These are phyloP conservation scores for Ensete glaucum DNA, from an alignment of 176 grass and related monocot genomes.

Conservation along the genomic window DNA sequence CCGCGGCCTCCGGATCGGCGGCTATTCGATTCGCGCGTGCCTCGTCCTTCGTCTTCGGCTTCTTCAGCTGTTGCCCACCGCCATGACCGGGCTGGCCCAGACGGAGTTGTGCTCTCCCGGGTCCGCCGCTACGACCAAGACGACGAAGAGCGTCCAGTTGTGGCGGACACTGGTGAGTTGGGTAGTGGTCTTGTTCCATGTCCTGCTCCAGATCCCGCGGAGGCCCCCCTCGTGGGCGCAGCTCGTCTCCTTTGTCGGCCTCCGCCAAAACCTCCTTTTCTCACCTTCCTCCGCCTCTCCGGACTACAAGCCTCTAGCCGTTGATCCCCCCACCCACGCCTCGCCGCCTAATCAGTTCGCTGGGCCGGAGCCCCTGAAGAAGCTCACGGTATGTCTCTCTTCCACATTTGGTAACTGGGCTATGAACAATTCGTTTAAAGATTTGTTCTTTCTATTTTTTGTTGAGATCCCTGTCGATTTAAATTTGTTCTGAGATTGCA, in stretches of 20 bases:
- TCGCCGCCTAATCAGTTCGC: background rate
- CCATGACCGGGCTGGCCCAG: conserved; percentile 33
- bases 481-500: background rate
- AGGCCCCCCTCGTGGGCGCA: conserved; percentile 77
- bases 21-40: background rate
- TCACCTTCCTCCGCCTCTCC: background rate
- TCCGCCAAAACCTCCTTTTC: conserved; percentile 57
- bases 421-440: background rate
- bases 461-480: background rate
- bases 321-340: conserved; percentile 2
- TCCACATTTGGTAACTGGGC: background rate
- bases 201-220: conserved; percentile 79
- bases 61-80: background rate
- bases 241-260: conserved; percentile 80
- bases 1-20: background rate
- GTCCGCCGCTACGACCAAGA: conserved; percentile 31
- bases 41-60: too few relatives aligned
- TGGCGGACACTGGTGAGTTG: conserved; percentile 73
- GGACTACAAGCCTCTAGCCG: background rate
- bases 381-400: conserved; percentile 25
- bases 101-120: conserved; percentile 42
- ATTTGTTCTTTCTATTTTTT: background rate
- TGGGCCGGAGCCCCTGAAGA: conserved; percentile 1
- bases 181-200: conserved; percentile 70
- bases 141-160: conserved; percentile 54